These are phyloP conservation scores for Quercus phellos DNA, from an alignment of 331 rosid species.

Conservation along the genomic window DNA sequence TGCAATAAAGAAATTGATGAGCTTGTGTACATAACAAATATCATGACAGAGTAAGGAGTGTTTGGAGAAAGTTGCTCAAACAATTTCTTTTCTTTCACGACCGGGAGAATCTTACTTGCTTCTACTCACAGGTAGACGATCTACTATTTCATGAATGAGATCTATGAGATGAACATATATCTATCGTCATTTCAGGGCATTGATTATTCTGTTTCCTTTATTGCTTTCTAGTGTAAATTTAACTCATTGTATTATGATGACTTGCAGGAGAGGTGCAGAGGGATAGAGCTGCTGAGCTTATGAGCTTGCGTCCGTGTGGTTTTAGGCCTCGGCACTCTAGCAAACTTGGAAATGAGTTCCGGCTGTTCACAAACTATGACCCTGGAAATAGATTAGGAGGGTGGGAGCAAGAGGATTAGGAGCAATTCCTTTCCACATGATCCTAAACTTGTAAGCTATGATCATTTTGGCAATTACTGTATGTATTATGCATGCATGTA, in stretches of 20 bases:
- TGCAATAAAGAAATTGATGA: slow-evolving; percentile 9
- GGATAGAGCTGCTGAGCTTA: slow-evolving; percentile 75
- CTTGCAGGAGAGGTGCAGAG: slow-evolving; percentile 80
- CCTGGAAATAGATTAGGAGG: slow-evolving; percentile 76
- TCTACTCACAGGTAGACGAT: slow-evolving; percentile 67
- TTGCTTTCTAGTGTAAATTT: not conserved
- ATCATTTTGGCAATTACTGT: not conserved
- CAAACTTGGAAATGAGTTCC: slow-evolving; percentile 87
- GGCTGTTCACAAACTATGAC: slow-evolving; percentile 73
- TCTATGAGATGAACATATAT: not conserved
- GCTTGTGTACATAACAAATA: slow-evolving; percentile 1
- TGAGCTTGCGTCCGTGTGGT: slow-evolving; percentile 75
- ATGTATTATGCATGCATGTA: not conserved
- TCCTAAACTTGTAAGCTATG: slow-evolving; percentile 1
- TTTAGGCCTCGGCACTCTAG: slow-evolving; percentile 76
- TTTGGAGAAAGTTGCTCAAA: slow-evolving; percentile 69
- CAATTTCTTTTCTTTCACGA: slow-evolving; percentile 56
- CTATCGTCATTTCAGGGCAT: not conserved
- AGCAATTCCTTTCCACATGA: slow-evolving; percentile 9
- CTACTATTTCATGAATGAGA: not conserved
- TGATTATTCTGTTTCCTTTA: not conserved
- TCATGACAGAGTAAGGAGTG: slow-evolving; percentile 77
- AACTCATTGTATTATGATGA: slow-evolving; percentile 1
- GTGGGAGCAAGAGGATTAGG: slow-evolving; percentile 53
- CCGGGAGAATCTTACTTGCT: slow-evolving; percentile 55